Conservation (phyloP, 352 stramenopile genomes). For the Peronospora farinosa region DNA sequence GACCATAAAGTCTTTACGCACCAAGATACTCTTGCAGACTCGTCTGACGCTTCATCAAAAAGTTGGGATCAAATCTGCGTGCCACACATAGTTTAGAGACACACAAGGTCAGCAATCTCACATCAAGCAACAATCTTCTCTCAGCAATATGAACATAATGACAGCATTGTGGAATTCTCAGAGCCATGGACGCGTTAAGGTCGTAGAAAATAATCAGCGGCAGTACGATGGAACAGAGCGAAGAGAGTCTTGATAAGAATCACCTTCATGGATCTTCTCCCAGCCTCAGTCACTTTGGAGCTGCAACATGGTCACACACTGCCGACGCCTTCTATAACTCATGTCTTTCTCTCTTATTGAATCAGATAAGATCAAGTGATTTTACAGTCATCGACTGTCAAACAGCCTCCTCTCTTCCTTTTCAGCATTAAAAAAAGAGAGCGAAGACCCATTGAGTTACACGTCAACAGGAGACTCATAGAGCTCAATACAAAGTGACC, state of each 20-base stretch:
- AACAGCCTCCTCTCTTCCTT: slow-evolving; percentile 44
- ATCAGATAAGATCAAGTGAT: slow-evolving; percentile 87
- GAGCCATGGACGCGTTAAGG: slow-evolving; percentile 11
- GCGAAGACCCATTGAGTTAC: neutral
- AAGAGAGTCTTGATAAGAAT: slow-evolving; percentile 1
- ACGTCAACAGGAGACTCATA: slow-evolving; percentile 4
- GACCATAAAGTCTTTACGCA: slow-evolving; percentile 6
- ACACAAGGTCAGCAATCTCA: slow-evolving; percentile 6
- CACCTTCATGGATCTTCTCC: neutral
- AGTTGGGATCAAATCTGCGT: slow-evolving; percentile 77
- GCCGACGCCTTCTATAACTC: slow-evolving; percentile 4
- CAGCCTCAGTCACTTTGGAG: slow-evolving; percentile 9
- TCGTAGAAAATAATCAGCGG: neutral
- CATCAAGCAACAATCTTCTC: neutral
- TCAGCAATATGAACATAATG: neutral
- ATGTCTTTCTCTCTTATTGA: slow-evolving; percentile 18
- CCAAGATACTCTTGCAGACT: slow-evolving; percentile 72
- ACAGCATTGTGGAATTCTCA: slow-evolving; percentile 29
- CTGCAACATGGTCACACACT: slow-evolving; percentile 12
- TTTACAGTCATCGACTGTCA: slow-evolving; percentile 63
- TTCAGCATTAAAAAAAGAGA: slow-evolving; percentile 22
- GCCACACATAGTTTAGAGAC: slow-evolving; percentile 1
- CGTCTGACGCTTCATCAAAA: slow-evolving; percentile 66
- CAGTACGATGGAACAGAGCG: slow-evolving; percentile 7
- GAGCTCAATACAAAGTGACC: slow-evolving; percentile 27